A percentile compares a stretch with the other conserved stretches of the same genome.
Evolutionary conservation across 805 yeast species (phyloP).

Genomic region (Pichia kluyveri): DNA sequence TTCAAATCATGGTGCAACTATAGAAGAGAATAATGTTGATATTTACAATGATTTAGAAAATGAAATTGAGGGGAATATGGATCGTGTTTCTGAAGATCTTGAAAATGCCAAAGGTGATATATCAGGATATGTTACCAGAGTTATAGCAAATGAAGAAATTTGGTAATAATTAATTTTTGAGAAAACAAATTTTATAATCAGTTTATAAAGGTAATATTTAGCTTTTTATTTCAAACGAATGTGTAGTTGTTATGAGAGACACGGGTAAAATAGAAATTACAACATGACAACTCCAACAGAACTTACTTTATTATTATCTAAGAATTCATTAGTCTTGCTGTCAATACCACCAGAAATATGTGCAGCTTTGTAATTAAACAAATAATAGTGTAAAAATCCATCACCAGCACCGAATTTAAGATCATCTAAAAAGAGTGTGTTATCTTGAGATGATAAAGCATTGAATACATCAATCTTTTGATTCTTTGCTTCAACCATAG

Average conservation of each 20-base stretch:
- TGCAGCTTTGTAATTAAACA: slow-evolving; percentile 82
- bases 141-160: neutral
- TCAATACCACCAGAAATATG: slow-evolving; percentile 78
- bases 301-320: slow-evolving; percentile 36
- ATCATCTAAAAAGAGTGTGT: slow-evolving; percentile 69
- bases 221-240: neutral
- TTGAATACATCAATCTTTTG: slow-evolving; percentile 83
- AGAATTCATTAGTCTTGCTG: slow-evolving; percentile 25
- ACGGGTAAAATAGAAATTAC: slow-evolving; percentile 19
- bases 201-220: neutral
- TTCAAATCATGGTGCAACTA: neutral
- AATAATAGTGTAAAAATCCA: slow-evolving; percentile 81
- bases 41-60: neutral
- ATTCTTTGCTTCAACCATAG: slow-evolving; percentile 63
- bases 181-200: too few relatives aligned
- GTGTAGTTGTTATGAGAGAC: too few relatives aligned
- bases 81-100: neutral
- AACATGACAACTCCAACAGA: slow-evolving; percentile 89
- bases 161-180: neutral
- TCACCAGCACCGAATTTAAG: slow-evolving; percentile 91
- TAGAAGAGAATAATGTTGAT: neutral
- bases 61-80: neutral
- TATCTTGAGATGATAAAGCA: slow-evolving; percentile 87
- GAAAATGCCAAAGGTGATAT: neutral
- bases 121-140: slow-evolving; percentile 1